A percentile compares a stretch with the other conserved stretches of the same genome.
These are phyloP conservation scores for Sequoia sempervirens DNA, from an alignment of 75 land plant genomes.

Conservation along the genomic window DNA sequence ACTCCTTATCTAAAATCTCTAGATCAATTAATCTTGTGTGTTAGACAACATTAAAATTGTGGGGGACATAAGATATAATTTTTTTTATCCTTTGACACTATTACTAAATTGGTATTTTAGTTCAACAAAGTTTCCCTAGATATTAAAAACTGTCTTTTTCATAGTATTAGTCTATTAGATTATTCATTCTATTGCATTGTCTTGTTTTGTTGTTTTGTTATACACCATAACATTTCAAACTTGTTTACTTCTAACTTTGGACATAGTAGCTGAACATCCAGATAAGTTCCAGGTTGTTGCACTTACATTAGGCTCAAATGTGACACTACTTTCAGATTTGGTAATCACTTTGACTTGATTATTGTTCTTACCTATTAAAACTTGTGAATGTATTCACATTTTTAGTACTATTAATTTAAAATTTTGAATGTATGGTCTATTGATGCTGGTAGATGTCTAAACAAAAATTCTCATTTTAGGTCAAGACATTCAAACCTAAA, in stretches of 20 bases:
- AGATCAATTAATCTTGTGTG: not conserved
- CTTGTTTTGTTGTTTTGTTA: not conserved
- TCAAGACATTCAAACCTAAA: conserved; percentile 76
- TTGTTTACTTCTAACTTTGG: conserved; percentile 62
- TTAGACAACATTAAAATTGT: not conserved
- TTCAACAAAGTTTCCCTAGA: not conserved
- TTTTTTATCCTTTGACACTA: not conserved
- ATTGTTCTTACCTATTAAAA: not conserved
- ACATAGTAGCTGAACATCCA: conserved; percentile 89
- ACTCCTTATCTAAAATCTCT: not conserved
- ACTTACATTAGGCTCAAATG: conserved; percentile 93
- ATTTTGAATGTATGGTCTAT: not conserved
- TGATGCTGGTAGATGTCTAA: not conserved
- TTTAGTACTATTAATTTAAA: not conserved
- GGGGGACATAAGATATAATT: not conserved
- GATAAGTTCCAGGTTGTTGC: conserved; percentile 90
- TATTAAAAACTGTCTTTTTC: not conserved
- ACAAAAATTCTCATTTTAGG: conserved; percentile 27
- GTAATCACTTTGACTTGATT: conserved; percentile 25
- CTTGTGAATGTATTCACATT: not conserved
- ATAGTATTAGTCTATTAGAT: not conserved
- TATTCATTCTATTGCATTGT: not conserved
- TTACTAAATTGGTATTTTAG: not conserved
- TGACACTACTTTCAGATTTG: conserved; percentile 93
- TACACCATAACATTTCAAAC: not conserved